Percentiles rank a stretch among this genome's conserved stretches.
phyloP scores from a whole-genome alignment of 2,329 filamentous ascomycete species.

The Fonsecaea pugnacius region DNA sequence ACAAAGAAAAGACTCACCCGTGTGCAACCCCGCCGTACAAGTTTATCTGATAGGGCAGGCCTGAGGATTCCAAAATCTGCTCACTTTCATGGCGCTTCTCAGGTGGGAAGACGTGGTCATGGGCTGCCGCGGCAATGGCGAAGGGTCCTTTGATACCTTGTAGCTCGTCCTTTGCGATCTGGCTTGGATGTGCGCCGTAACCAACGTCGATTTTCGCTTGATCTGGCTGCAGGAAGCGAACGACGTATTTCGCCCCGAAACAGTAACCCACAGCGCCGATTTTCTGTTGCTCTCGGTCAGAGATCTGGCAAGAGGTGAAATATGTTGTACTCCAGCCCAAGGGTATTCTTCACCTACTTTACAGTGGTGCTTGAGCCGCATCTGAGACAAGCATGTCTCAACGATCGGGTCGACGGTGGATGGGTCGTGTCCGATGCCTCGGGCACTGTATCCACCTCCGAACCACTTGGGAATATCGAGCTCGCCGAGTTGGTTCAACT shows the following conservation, averaged over 20 bases:
- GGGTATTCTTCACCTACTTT: constrained; percentile 4
- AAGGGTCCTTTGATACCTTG: constrained; percentile 66
- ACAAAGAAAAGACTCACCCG: constrained; percentile 54
- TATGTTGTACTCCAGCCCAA: not conserved
- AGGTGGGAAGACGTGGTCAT: constrained; percentile 65
- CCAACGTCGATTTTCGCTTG: constrained; percentile 62
- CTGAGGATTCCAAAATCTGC: constrained; percentile 58
- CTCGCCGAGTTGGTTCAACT: constrained; percentile 56
- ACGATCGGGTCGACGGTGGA: constrained; percentile 58
- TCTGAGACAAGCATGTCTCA: constrained; percentile 48
- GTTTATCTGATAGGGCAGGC: constrained; percentile 72
- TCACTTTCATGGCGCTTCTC: constrained; percentile 68
- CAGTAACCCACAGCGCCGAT: constrained; percentile 38
- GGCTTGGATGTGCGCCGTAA: constrained; percentile 75
- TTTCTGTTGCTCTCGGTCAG: constrained; percentile 23
- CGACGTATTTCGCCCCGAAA: constrained; percentile 61
- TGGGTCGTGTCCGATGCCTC: constrained; percentile 44
- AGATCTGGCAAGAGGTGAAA: not conserved
- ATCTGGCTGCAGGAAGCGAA: constrained; percentile 65
- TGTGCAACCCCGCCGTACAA: constrained; percentile 72
- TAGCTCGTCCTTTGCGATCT: constrained; percentile 70
- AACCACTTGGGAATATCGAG: constrained; percentile 45
- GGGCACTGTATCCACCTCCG: constrained; percentile 15
- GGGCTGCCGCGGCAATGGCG: constrained; percentile 67
- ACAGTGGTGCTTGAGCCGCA: constrained; percentile 32